Percentiles rank a stretch among this genome's conserved stretches.
phyloP scores from a whole-genome alignment of 2,329 filamentous ascomycete species.

The Seiridium cupressi region DNA sequence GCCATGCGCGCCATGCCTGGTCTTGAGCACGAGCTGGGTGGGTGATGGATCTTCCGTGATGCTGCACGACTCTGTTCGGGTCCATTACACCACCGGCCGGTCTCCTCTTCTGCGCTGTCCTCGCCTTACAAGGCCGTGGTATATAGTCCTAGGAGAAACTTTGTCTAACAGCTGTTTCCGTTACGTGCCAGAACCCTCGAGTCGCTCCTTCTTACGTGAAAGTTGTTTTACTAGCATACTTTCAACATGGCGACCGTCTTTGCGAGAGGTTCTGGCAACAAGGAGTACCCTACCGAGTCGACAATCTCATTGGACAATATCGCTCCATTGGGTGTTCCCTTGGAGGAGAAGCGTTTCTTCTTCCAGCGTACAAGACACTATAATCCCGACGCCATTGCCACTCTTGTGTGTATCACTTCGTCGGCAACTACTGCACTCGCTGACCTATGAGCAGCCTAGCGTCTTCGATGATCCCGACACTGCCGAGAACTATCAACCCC shows the following conservation, averaged over 20 bases:
- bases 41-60: background rate
- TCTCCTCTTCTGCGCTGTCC: background rate
- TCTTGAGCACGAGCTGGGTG: background rate
- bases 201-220: no score
- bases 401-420: conserved; percentile 14
- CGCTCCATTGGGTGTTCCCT: conserved; percentile 20
- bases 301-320: conserved; percentile 16
- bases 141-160: no score
- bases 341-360: conserved; percentile 27
- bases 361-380: conserved; percentile 23
- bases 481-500: conserved; percentile 32
- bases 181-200: no score
- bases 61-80: background rate
- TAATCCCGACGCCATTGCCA: conserved; percentile 20
- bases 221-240: no score
- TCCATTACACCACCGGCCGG: background rate
- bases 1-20: background rate
- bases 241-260: conserved; percentile 21
- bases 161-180: no score
- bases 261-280: conserved; percentile 9
- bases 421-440: background rate
- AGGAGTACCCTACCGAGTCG: conserved; percentile 15
- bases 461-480: conserved; percentile 40
- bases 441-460: conserved; percentile 31
- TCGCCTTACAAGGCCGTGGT: no score